phyloP scores from a whole-genome alignment of 768 basidiomycete genomes.

The Amanita phalloides region DNA sequence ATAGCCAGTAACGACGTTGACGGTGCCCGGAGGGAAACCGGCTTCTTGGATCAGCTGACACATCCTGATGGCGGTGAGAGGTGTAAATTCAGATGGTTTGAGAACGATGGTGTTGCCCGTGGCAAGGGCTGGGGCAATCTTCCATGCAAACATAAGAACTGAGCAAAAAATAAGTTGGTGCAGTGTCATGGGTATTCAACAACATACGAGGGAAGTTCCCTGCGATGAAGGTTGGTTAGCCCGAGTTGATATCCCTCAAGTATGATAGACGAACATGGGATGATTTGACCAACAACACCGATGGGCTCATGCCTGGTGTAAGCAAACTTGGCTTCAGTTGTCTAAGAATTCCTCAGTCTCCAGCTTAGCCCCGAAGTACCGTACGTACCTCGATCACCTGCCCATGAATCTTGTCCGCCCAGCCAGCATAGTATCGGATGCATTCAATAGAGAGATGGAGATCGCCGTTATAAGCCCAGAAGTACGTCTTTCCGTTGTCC shows the following conservation, averaged over 20 bases:
- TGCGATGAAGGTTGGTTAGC: slow-evolving; percentile 23
- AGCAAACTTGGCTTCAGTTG: slow-evolving; percentile 8
- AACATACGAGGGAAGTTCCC: slow-evolving; percentile 55
- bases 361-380: not conserved
- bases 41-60: slow-evolving; percentile 54
- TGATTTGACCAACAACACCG: slow-evolving; percentile 43
- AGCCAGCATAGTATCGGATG: slow-evolving; percentile 78
- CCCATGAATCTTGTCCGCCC: slow-evolving; percentile 80
- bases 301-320: slow-evolving; percentile 57
- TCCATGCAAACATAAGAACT: slow-evolving; percentile 63
- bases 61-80: slow-evolving; percentile 53
- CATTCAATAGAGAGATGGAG: slow-evolving; percentile 33
- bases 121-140: slow-evolving; percentile 72
- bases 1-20: slow-evolving; percentile 70
- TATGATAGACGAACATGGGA: slow-evolving; percentile 31
- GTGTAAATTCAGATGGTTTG: slow-evolving; percentile 75
- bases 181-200: slow-evolving; percentile 8
- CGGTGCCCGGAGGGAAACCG: slow-evolving; percentile 69
- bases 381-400: slow-evolving; percentile 52
- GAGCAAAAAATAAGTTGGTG: slow-evolving; percentile 7
- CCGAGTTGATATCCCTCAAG: not conserved
- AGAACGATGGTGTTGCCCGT: slow-evolving; percentile 72
- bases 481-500: slow-evolving; percentile 59
- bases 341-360: not conserved
- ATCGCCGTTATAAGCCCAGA: slow-evolving; percentile 36